A percentile compares a stretch with the other conserved stretches of the same genome.
Conservation (phyloP, 148 eudicot species). For the Linanthus parryae region DNA sequence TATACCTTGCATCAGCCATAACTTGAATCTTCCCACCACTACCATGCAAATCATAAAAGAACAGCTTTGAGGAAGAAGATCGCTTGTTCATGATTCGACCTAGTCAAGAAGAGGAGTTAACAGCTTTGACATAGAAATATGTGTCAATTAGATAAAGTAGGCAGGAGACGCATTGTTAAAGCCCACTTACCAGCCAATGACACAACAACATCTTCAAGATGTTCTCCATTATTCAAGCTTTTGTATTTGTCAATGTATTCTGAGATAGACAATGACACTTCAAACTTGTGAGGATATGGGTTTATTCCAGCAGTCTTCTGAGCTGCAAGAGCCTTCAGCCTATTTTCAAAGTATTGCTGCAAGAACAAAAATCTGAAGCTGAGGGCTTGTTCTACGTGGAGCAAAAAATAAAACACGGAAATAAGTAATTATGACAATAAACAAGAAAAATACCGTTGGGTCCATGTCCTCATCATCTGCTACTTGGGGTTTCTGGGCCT, state of each 20-base stretch:
- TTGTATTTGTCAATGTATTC: conserved; percentile 62
- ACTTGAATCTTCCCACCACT: conserved; percentile 83
- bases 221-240: conserved; percentile 51
- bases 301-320: conserved; percentile 64
- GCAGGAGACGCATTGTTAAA: not conserved
- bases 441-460: conserved; percentile 57
- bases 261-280: conserved; percentile 36
- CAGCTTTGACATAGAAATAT: not conserved
- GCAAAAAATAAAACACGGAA: not conserved
- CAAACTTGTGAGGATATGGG: conserved; percentile 92
- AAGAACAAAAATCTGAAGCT: conserved; percentile 7
- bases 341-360: conserved; percentile 90
- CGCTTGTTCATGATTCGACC: conserved; percentile 92
- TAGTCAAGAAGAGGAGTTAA: conserved; percentile 21
- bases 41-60: conserved; percentile 84
- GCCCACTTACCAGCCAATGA: conserved; percentile 57
- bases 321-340: conserved; percentile 62
- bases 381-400: not conserved
- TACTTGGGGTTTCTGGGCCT: no score
- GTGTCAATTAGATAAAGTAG: not conserved
- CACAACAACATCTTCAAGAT: conserved; percentile 57
- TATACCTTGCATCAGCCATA: conserved; percentile 92
- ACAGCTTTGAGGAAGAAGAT: conserved; percentile 76
- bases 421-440: not conserved
- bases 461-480: conserved; percentile 94